These are phyloP conservation scores for Fraxinus excelsior DNA, from an alignment of 257 asterid genomes.

Conservation along the genomic window DNA sequence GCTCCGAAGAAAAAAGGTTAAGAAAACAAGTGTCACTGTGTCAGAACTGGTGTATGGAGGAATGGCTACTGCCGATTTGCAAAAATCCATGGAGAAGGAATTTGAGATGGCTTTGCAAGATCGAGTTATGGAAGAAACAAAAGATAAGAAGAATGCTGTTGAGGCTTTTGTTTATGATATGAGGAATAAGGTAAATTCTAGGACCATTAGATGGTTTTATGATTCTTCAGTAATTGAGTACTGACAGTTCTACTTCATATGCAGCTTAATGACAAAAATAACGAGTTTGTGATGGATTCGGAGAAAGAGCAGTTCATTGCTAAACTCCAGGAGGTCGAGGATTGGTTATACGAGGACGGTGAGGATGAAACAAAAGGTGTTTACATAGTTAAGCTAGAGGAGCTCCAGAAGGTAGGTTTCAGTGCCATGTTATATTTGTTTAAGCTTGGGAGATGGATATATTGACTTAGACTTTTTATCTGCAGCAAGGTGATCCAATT, in stretches of 20 bases:
- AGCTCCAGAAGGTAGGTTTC: slow-evolving; percentile 32
- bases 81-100: slow-evolving; percentile 15
- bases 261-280: not conserved
- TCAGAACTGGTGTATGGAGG: slow-evolving; percentile 12
- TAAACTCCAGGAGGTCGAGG: slow-evolving; percentile 73
- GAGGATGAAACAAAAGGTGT: slow-evolving; percentile 84
- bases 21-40: slow-evolving; percentile 10
- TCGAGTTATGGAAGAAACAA: slow-evolving; percentile 20
- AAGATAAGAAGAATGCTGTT: slow-evolving; percentile 25
- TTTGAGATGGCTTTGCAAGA: slow-evolving; percentile 21
- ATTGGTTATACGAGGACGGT: slow-evolving; percentile 94
- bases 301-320: slow-evolving; percentile 72
- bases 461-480: not conserved
- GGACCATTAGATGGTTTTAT: no score
- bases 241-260: not conserved
- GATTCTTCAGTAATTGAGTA: no score
- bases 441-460: not conserved
- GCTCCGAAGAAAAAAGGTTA: slow-evolving; percentile 13
- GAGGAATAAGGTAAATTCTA: slow-evolving; percentile 13
- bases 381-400: slow-evolving; percentile 15
- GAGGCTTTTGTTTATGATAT: slow-evolving; percentile 23
- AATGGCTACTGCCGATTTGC: not conserved
- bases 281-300: slow-evolving; percentile 51
- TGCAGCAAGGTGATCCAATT: slow-evolving; percentile 90
- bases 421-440: not conserved